These are phyloP conservation scores for Silene conica DNA, from an alignment of 148 eudicot genomes.

Conservation along the genomic window DNA sequence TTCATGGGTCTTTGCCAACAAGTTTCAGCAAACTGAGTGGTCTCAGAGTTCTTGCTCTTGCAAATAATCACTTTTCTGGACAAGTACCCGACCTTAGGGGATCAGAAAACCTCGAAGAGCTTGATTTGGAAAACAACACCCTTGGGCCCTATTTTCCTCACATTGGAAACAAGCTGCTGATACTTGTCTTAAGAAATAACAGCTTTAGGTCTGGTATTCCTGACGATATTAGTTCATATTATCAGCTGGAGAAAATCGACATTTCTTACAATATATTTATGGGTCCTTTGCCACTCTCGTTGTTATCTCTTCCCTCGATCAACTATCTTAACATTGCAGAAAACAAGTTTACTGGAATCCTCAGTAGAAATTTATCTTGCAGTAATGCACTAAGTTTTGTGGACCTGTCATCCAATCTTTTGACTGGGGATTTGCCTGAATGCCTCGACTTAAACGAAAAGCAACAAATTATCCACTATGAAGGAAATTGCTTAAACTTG, in stretches of 20 bases:
- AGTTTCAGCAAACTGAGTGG: conserved; percentile 50
- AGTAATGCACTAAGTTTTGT: conserved; percentile 46
- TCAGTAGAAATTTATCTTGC: conserved; percentile 47
- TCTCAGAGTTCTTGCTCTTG: conserved; percentile 63
- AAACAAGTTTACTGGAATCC: conserved; percentile 68
- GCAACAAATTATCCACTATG: conserved; percentile 32
- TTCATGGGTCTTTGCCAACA: conserved; percentile 59
- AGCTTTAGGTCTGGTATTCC: conserved; percentile 57
- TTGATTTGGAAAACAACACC: conserved; percentile 60
- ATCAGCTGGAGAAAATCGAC: conserved; percentile 63
- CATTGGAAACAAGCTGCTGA: conserved; percentile 47
- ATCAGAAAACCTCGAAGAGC: conserved; percentile 60
- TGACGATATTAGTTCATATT: conserved; percentile 45
- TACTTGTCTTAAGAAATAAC: conserved; percentile 53
- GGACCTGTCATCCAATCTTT: conserved; percentile 63
- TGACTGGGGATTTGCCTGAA: conserved; percentile 57
- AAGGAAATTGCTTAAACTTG: conserved; percentile 52
- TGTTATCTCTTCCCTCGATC: conserved; percentile 62
- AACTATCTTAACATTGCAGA: conserved; percentile 46
- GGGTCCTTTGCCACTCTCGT: conserved; percentile 58
- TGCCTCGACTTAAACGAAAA: conserved; percentile 43
- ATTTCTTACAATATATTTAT: conserved; percentile 67
- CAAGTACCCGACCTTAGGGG: conserved; percentile 66
- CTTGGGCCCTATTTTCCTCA: conserved; percentile 70
- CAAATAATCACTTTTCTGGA: conserved; percentile 62